Base-by-base conservation (phyloP, 148 eudicot species). In the Chenopodium album region DNA sequence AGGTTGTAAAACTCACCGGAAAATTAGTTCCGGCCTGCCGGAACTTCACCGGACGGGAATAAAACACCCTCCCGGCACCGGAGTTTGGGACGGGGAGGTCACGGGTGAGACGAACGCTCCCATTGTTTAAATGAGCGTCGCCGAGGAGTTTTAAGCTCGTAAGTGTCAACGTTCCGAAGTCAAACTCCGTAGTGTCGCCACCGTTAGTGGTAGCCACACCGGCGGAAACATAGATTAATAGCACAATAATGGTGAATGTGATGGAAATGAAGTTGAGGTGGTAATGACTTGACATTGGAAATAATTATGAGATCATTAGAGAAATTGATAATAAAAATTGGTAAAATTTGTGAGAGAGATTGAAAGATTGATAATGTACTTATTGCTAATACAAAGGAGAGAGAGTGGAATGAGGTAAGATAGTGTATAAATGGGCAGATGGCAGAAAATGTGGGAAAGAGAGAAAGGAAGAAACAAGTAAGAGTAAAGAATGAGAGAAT, bases 31-130 rank as follows among this genome's bases (percentile, higher is more conserved):
- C 89, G 1, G 87, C 82, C 64, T 68, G 87, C 44, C 89, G 91
- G 86, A 93, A 87, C 0, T 62, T 65, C 26, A 92, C 60, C 4
- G 98, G 98, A 0, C 59, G 80, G 19, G 93, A 80, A 79, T 93
- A 95, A 1, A 92, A 68, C 0, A 85, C 93, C 9, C 84, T 75
- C 9, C 98, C 97, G 71, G 97, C 86, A 23, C 95, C 95, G 74
- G 98, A 92, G 81, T 86, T 90, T 9, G 98, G 97, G 34, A 95
- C 97, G 47, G 89, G 22, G 72, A 95, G 88, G 84, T 93, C 95
- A 0, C 88, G 87, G 0, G 97, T 93, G 79, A 95, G 95, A 32
- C 80, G 79, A 2, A 95, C 86, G 79, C 87, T 90, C 1, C 84
- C 89, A 78, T 95, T 91, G 82, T 82, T 85, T 63, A 88, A 78